Base-by-base conservation (phyloP, 805 yeast species). In the Wickerhamomyces pijperi region DNA sequence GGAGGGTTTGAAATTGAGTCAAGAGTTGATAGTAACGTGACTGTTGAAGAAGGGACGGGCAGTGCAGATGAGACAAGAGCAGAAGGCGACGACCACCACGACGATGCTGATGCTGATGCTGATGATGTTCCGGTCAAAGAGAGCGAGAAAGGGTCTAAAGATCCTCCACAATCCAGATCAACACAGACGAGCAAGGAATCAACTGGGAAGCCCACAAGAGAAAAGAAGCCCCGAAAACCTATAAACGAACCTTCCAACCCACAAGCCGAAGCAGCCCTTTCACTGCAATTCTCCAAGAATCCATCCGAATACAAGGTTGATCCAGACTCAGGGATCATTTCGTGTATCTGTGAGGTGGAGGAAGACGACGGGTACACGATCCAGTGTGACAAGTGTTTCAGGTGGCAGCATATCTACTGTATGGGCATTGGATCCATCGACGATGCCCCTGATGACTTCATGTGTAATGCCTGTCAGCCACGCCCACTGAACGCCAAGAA, bases 351-450 rank as follows among this genome's bases (percentile, higher is more conserved):
- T 66, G 86, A 78, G 1, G 78, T 68, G 48, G 83, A 77, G 42
- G 94, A 85, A 43, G 96, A 86, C 60, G 92, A 90, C 49, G 97
- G 97, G 0, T 81, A 85, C 53, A 88, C 94, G 19, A 83, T 92
- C 45, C 97, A 92, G 61, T 92, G 98, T 63, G 96, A 87, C 56
- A 70, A 75, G 28, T 88, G 97, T 58, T 79, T 74, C 58, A 74
- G 95, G 45, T 88, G 97, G 97, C 96, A 88, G 56, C 97, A 88
- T 61, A 87, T 92, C 20, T 67, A 74, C n/a, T 88, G 97, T 59
- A 84, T 86, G 74, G 82, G 81, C 7, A 84, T 83, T 41, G 67
- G 67, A 35, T 73, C 78, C 35, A 75, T 73, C 42, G 81, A 74
- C 32, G 78, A 82, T 37, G 94, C 78, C 0, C 95, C 95, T 0